phyloP scores from a whole-genome alignment of 352 stramenopile genomes.

The Plasmopara muralis region DNA sequence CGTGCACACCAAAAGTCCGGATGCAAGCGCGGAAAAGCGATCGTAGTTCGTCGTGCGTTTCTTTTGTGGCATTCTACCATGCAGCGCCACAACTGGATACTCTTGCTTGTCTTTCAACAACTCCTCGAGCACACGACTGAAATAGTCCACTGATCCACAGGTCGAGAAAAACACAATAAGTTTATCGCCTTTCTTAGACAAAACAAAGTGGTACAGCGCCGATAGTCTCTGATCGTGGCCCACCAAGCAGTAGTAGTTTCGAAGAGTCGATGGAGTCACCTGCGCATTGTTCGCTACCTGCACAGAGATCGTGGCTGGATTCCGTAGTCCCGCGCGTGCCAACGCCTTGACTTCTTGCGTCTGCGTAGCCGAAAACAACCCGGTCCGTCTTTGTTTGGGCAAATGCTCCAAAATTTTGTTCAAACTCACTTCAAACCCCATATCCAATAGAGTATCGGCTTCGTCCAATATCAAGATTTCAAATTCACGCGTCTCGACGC shows the following conservation, averaged over 20 bases:
- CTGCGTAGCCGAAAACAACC: slow-evolving; percentile 87
- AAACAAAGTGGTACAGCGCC: slow-evolving; percentile 90
- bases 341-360: slow-evolving; percentile 95
- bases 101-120: slow-evolving; percentile 38
- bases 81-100: slow-evolving; percentile 69
- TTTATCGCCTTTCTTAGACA: slow-evolving; percentile 81
- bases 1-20: slow-evolving; percentile 95
- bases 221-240: slow-evolving; percentile 92
- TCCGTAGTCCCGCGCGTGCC: slow-evolving; percentile 93
- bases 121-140: slow-evolving; percentile 84
- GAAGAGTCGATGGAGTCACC: slow-evolving; percentile 61
- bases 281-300: slow-evolving; percentile 88
- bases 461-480: slow-evolving; percentile 99
- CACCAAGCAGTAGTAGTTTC: slow-evolving; percentile 95
- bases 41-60: slow-evolving; percentile 81
- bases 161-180: slow-evolving; percentile 99
- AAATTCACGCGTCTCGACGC: slow-evolving; percentile 89
- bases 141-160: slow-evolving; percentile 98
- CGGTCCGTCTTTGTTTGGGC: slow-evolving; percentile 96
- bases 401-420: slow-evolving; percentile 93
- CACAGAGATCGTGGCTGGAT: slow-evolving; percentile 97
- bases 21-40: slow-evolving; percentile 41
- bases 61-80: slow-evolving; percentile 94
- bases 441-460: slow-evolving; percentile 98
- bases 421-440: slow-evolving; percentile 95